Conservation (phyloP, 1,139 yeast genomes). For the Zygoascus sp. region DNA sequence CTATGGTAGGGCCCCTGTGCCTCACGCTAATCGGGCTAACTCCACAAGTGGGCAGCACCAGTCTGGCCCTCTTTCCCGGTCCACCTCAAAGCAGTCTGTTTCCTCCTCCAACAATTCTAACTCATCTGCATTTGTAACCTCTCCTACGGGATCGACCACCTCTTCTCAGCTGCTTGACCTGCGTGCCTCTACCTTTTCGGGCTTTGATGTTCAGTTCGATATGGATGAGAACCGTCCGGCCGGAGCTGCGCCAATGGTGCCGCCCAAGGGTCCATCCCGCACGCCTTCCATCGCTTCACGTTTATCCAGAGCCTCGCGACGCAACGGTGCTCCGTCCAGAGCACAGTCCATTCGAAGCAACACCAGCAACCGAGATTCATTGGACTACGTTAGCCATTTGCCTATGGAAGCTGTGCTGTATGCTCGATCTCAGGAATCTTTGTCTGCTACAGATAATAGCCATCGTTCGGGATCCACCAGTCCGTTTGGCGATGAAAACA, state of each 20-base stretch:
- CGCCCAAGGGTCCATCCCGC: conserved; percentile 2
- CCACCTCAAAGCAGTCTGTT: not conserved
- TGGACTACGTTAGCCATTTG: conserved; percentile 4
- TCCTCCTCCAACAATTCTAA: not conserved
- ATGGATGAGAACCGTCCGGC: conserved; percentile 16
- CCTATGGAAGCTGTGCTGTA: conserved; percentile 8
- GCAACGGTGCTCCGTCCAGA: conserved; percentile 2
- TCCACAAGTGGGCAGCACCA: not conserved
- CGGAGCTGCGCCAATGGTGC: conserved; percentile 3
- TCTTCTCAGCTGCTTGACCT: conserved; percentile 10
- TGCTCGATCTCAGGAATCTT: conserved; percentile 5
- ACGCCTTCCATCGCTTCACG: conserved; percentile 3
- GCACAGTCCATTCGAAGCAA: not conserved
- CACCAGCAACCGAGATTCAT: conserved; percentile 1
- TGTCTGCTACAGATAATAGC: not conserved
- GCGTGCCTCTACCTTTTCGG: conserved; percentile 21
- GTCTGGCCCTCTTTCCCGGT: not conserved
- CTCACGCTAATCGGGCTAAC: not conserved
- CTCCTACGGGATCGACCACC: conserved; percentile 3
- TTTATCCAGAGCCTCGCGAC: not conserved
- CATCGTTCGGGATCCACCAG: conserved; percentile 3
- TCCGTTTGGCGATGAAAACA: conserved; percentile 5
- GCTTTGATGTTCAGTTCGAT: conserved; percentile 26
- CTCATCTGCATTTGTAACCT: not conserved
- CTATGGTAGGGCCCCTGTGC: no score